phyloP scores from a whole-genome alignment of 345 rosid genomes.

The sweet orange (Citrus sinensis) region DVS_A1.0 CM039167.1:25939501-25940000 shows the following conservation, averaged over 20 bases:
- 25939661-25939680: neutral
- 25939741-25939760: neutral
- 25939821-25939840: constrained; percentile 98
- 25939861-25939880: constrained; percentile 90
- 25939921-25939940: constrained; percentile 91
- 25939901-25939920: constrained; percentile 93
- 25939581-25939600: neutral
- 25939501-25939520: neutral
- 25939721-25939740: neutral
- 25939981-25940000: constrained; percentile 92
- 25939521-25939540: neutral
- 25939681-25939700: neutral
- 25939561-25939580: neutral
- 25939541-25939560: neutral
- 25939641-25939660: neutral
- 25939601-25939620: neutral
- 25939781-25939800: neutral
- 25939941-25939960: constrained; percentile 94
- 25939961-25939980: constrained; percentile 98
- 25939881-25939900: constrained; percentile 85
- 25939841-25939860: constrained; percentile 91
- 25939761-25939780: neutral
- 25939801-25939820: neutral
- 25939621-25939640: neutral
- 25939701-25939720: neutral